phyloP scores from a whole-genome alignment of 2,329 filamentous ascomycete genomes.

The Penicillium brevicompactum region DNA sequence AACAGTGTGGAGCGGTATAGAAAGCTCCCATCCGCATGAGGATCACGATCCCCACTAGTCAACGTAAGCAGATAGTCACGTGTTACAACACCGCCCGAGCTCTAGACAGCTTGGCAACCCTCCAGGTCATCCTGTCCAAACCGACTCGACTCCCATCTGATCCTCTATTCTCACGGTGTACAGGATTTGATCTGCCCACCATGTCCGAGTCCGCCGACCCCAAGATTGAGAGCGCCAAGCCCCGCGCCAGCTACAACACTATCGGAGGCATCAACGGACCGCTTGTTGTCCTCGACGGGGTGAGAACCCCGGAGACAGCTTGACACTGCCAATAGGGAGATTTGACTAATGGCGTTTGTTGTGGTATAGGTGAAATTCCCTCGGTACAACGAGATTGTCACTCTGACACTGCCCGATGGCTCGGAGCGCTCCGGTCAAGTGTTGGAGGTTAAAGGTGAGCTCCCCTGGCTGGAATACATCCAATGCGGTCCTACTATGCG shows the following conservation, averaged over 20 bases:
- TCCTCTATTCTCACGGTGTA: background rate
- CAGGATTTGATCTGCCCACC: background rate
- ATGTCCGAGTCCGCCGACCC: background rate
- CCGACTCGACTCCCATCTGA: background rate
- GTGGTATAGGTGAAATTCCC: constrained; percentile 85
- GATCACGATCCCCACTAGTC: background rate
- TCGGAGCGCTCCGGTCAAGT: constrained; percentile 92
- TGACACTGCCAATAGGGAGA: background rate
- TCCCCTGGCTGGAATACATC: constrained; percentile 2
- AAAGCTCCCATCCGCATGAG: too few species aligned
- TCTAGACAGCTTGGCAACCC: background rate
- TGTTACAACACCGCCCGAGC: background rate
- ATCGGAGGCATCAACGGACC: constrained; percentile 97
- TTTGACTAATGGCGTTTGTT: constrained; percentile 16
- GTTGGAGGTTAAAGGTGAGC: constrained; percentile 89
- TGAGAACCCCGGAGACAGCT: constrained; percentile 49
- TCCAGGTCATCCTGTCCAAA: background rate
- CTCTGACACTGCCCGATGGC: constrained; percentile 92
- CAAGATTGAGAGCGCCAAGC: constrained; percentile 45
- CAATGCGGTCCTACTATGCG: background rate
- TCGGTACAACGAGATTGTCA: constrained; percentile 96
- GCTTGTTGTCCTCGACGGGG: constrained; percentile 96
- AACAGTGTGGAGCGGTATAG: too few species aligned
- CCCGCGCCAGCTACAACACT: constrained; percentile 91
- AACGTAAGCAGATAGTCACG: background rate